A percentile compares a stretch with the other conserved stretches of the same genome.
phyloP scores from a whole-genome alignment of 192 early-diverging fungal species.

The Backusella psychrophila region DNA sequence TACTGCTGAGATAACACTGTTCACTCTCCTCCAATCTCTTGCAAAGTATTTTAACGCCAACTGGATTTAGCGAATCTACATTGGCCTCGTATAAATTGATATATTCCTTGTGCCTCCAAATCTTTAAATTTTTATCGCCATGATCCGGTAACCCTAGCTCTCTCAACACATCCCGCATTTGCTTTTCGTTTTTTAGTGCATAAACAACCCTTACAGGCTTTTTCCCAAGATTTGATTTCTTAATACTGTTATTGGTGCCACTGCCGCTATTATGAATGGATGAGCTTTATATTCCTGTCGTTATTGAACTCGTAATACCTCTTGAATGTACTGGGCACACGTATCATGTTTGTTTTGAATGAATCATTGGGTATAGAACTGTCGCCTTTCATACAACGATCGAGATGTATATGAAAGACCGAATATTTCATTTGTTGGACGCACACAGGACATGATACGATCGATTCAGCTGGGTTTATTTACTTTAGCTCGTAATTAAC shows the following conservation, averaged over 20 bases:
- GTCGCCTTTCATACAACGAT: conserved; percentile 27
- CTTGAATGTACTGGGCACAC: neutral
- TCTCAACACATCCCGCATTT: conserved; percentile 38
- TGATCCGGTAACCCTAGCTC: conserved; percentile 40
- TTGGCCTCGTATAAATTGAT: conserved; percentile 45
- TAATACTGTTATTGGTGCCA: neutral
- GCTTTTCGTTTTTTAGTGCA: conserved; percentile 39
- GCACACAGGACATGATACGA: conserved; percentile 43
- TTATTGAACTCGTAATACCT: neutral
- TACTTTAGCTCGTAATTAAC: neutral
- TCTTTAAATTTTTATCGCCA: conserved; percentile 38
- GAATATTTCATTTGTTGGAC: conserved; percentile 13
- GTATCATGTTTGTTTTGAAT: neutral
- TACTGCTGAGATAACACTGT: neutral
- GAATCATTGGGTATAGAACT: conserved; percentile 4
- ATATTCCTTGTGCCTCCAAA: conserved; percentile 46
- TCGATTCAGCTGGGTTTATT: neutral
- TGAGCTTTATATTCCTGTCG: neutral
- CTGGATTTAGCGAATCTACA: conserved; percentile 37
- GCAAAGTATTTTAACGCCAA: neutral
- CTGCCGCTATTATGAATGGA: neutral
- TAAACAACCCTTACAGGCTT: conserved; percentile 47
- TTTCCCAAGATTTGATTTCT: neutral
- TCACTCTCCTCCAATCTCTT: conserved; percentile 6
- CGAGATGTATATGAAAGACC: conserved; percentile 37